Base-by-base conservation (phyloP, 192 early-diverging fungal species). In the Bifiguratus adelaidae region DNA sequence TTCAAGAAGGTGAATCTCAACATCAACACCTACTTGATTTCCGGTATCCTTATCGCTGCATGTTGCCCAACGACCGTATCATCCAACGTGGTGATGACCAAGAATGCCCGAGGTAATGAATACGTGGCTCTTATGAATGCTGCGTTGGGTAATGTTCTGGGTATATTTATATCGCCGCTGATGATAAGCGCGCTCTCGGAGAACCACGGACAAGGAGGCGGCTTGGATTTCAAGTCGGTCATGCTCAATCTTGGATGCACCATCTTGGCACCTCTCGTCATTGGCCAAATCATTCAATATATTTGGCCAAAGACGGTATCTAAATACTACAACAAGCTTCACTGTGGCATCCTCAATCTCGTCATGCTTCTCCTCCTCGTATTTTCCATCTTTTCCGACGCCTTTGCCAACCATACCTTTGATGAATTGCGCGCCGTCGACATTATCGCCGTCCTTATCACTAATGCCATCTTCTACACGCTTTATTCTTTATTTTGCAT, bases 11-110 rank as follows among this genome's bases (percentile, higher is more conserved):
- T 67, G 0, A 50, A 65, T 29, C 20, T 59, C 11, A 27, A 46
- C 3, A 62, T 86, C 24, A 74, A 82, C 46, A 49, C 50, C 1
- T 68, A 66, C 15, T 56, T 86, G 2, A 42, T 80, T 36, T 65
- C 69, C 12, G 83, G 83, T 51, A 55, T 86, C 30, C 65, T 83
- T 9, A 74, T 86, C 44, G 70, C 74, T 28, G 73, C 72, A 9
- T 61, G 68, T 6, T 80, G 73, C 3, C 83, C 83, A 0, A 86
- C 83, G 0, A 86, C 83, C 4, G 76, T 86, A 35, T 81, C 81
- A 2, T 86, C 83, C 12, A 86, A 86, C 53, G 79, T 81, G 3
- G 70, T 86, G 43, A 86, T 86, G 83, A 86, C 83, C 13, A 73
- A 74, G 47, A 74, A 77, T 33, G 77, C 81, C 24, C 33, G 51